Conservation (phyloP, 2,329 filamentous ascomycete genomes). For the Botrytis deweyae region DNA sequence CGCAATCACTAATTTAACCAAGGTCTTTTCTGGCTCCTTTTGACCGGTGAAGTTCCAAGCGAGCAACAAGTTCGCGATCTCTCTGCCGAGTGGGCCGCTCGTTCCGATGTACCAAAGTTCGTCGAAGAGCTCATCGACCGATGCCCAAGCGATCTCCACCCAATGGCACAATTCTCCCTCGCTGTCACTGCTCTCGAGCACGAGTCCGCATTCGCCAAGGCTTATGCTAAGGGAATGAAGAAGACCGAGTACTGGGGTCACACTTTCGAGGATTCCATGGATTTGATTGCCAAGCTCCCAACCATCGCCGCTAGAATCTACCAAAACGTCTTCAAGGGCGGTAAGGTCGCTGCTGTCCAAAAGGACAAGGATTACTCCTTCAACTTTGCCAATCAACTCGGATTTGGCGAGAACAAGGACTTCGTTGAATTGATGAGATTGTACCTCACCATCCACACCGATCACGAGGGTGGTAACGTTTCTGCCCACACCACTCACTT, state of each 20-base stretch:
- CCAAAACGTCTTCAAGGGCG: conserved; percentile 99
- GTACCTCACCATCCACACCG: conserved; percentile 99
- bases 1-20: conserved; percentile 16
- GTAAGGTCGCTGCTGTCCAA: conserved; percentile 92
- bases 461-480: conserved; percentile 99
- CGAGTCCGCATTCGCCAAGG: conserved; percentile 96
- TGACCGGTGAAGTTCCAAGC: conserved; percentile 95
- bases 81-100: conserved; percentile 97
- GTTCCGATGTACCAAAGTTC: conserved; percentile 95
- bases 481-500: conserved; percentile 98
- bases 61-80: conserved; percentile 99
- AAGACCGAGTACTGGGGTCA: conserved; percentile 99
- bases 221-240: conserved; percentile 97
- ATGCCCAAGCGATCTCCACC: conserved; percentile 97
- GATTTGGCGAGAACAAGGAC: conserved; percentile 91
- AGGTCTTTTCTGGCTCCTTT: conserved; percentile 99
- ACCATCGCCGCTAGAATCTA: conserved; percentile 98
- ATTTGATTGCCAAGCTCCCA: conserved; percentile 98
- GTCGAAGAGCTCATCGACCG: conserved; percentile 99
- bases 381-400: conserved; percentile 99
- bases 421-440: conserved; percentile 98
- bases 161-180: conserved; percentile 99
- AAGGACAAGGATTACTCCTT: conserved; percentile 99
- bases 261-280: conserved; percentile 99
- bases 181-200: conserved; percentile 98